A percentile compares a stretch with the other conserved stretches of the same genome.
phyloP scores from a whole-genome alignment of 2,329 filamentous ascomycete species.

The Diaporthe citriasiana region DNA sequence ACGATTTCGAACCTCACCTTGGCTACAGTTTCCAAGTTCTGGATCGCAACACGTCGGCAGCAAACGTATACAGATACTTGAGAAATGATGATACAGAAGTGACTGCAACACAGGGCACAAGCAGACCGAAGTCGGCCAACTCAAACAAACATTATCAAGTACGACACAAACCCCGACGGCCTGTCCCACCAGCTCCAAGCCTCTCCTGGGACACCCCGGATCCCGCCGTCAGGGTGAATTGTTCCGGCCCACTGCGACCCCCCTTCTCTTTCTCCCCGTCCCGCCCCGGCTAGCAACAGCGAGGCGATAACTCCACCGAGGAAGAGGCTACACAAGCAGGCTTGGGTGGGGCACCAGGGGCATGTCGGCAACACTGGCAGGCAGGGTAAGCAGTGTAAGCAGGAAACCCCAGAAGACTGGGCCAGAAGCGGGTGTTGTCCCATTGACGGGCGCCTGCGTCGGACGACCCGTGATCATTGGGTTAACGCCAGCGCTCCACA shows the following conservation, averaged over 20 bases:
- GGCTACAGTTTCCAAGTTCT: background rate
- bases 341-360: background rate
- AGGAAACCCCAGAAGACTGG: background rate
- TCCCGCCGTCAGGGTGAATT: background rate
- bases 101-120: background rate
- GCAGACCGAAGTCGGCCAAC: background rate
- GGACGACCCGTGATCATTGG: conserved; percentile 6
- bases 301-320: background rate
- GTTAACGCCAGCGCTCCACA: conserved; percentile 14
- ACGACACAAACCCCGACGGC: background rate
- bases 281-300: conserved; percentile 7
- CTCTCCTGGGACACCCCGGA: background rate
- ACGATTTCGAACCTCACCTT: background rate
- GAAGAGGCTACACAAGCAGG: background rate
- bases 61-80: background rate
- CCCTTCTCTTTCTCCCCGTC: too few species aligned
- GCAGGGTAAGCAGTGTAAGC: conserved; percentile 7
- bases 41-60: background rate
- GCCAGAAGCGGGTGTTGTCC: background rate
- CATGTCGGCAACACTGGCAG: background rate
- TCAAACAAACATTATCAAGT: background rate
- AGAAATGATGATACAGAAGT: background rate
- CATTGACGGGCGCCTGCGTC: conserved; percentile 8
- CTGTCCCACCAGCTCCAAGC: background rate
- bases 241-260: background rate